These are phyloP conservation scores for Neolecta irregularis DNA, from an alignment of 1,139 yeast genomes.

Conservation along the genomic window DNA sequence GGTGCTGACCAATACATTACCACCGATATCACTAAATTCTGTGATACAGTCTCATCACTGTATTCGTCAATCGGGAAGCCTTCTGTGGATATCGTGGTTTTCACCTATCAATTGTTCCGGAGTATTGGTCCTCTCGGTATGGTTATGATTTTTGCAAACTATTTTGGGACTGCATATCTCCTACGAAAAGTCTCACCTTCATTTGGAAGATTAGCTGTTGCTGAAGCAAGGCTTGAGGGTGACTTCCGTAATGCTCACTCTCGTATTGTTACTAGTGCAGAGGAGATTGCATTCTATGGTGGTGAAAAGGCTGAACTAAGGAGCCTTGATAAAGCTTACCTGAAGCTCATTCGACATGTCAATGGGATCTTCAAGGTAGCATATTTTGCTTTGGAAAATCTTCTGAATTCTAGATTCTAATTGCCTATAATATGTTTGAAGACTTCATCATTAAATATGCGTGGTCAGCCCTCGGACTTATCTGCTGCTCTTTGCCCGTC, in stretches of 20 bases:
- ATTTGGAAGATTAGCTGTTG: slow-evolving; percentile 64
- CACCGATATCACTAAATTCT: slow-evolving; percentile 67
- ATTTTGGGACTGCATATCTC: slow-evolving; percentile 62
- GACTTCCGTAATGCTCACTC: slow-evolving; percentile 77
- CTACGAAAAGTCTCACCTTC: slow-evolving; percentile 67
- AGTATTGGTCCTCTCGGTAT: slow-evolving; percentile 78
- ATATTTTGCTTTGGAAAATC: slow-evolving; percentile 43
- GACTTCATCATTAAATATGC: slow-evolving; percentile 79
- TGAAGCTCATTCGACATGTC: slow-evolving; percentile 34
- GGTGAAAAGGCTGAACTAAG: slow-evolving; percentile 27
- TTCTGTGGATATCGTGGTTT: slow-evolving; percentile 70
- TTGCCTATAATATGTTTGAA: slow-evolving; percentile 58
- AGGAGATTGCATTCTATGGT: slow-evolving; percentile 90
- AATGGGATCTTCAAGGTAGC: slow-evolving; percentile 47
- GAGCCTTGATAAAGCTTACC: not conserved
- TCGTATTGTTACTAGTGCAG: slow-evolving; percentile 73
- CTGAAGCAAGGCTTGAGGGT: slow-evolving; percentile 65
- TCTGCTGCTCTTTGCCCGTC: slow-evolving; percentile 81
- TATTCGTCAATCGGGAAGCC: slow-evolving; percentile 89
- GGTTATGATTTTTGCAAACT: slow-evolving; percentile 65
- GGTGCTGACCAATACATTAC: slow-evolving; percentile 65
- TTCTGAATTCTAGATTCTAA: slow-evolving; percentile 31
- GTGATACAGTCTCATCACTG: slow-evolving; percentile 67
- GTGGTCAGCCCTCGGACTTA: slow-evolving; percentile 89
- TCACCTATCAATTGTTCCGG: slow-evolving; percentile 68